A percentile compares a stretch with the other conserved stretches of the same genome.
Evolutionary conservation across 2,329 filamentous ascomycete genomes (phyloP).

Genomic region (Botryosphaeria dothidea): DNA sequence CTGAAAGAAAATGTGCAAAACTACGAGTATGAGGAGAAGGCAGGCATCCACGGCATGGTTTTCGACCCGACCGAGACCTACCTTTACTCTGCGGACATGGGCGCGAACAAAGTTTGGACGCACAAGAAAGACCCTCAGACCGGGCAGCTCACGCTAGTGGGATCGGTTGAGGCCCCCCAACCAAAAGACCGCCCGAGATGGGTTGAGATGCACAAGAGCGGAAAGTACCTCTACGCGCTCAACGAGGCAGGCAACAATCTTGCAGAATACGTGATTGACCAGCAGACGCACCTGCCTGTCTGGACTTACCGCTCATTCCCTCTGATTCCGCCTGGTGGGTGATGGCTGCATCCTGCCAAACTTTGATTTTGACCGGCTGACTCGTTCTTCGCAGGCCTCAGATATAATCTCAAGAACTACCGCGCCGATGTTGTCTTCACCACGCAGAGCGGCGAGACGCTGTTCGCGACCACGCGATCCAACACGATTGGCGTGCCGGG

Average conservation of each 20-base stretch:
- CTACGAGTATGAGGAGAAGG: slow-evolving; percentile 68
- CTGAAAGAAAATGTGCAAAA: slow-evolving; percentile 69
- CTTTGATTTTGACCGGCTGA: slow-evolving; percentile 11
- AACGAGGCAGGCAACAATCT: slow-evolving; percentile 89
- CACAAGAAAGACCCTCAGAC: slow-evolving; percentile 68
- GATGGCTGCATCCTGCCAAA: background rate
- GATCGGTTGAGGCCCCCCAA: slow-evolving; percentile 70
- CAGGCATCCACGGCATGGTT: slow-evolving; percentile 80
- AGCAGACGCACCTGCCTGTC: slow-evolving; percentile 69
- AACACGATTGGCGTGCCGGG: slow-evolving; percentile 76
- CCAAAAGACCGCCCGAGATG: slow-evolving; percentile 79
- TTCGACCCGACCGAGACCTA: slow-evolving; percentile 73
- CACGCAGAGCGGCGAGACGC: slow-evolving; percentile 67
- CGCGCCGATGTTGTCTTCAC: slow-evolving; percentile 82
- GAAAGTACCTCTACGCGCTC: slow-evolving; percentile 78
- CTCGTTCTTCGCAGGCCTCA: background rate
- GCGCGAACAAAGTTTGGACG: slow-evolving; percentile 80
- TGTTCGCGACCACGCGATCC: slow-evolving; percentile 82
- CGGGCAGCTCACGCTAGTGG: slow-evolving; percentile 68
- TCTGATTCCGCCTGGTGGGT: slow-evolving; percentile 73
- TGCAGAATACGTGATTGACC: slow-evolving; percentile 79
- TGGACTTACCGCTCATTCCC: slow-evolving; percentile 78
- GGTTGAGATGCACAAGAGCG: slow-evolving; percentile 80
- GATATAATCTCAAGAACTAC: slow-evolving; percentile 64
- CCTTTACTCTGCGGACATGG: slow-evolving; percentile 77